phyloP scores from a whole-genome alignment of 164 flowering plant species.

The Piper betle region DNA sequence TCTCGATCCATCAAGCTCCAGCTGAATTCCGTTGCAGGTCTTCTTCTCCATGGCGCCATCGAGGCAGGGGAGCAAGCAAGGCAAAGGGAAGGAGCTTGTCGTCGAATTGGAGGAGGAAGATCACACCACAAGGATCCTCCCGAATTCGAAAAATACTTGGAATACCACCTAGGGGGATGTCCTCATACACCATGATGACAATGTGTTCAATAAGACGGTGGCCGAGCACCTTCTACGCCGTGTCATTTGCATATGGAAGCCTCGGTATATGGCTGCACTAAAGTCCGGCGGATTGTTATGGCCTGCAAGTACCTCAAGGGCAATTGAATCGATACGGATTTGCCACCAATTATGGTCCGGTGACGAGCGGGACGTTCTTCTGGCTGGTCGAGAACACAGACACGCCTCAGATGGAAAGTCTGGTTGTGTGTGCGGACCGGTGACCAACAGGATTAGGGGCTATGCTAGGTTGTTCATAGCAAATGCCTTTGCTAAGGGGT shows the following conservation, averaged over 20 bases:
- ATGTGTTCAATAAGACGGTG: constrained; percentile 55
- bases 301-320: constrained; percentile 71
- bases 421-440: constrained; percentile 63
- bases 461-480: constrained; percentile 63
- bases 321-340: constrained; percentile 85
- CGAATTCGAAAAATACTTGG: constrained; percentile 73
- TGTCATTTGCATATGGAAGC: constrained; percentile 87
- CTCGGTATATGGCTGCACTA: constrained; percentile 58
- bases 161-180: constrained; percentile 61
- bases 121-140: constrained; percentile 84
- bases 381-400: constrained; percentile 93
- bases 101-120: constrained; percentile 76
- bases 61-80: no score
- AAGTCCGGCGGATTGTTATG: constrained; percentile 55
- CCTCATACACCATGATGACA: constrained; percentile 69
- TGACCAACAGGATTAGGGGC: constrained; percentile 55
- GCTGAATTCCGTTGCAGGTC: no score
- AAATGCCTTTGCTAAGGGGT: constrained; percentile 39
- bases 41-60: no score
- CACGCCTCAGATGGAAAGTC: constrained; percentile 82
- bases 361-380: constrained; percentile 49
- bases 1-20: no score
- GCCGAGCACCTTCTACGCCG: constrained; percentile 68
- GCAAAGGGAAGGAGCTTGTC: no score
- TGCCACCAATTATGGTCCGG: constrained; percentile 79